Conservation (phyloP, 129 eudicot species). For the Flaveria linearis region DNA sequence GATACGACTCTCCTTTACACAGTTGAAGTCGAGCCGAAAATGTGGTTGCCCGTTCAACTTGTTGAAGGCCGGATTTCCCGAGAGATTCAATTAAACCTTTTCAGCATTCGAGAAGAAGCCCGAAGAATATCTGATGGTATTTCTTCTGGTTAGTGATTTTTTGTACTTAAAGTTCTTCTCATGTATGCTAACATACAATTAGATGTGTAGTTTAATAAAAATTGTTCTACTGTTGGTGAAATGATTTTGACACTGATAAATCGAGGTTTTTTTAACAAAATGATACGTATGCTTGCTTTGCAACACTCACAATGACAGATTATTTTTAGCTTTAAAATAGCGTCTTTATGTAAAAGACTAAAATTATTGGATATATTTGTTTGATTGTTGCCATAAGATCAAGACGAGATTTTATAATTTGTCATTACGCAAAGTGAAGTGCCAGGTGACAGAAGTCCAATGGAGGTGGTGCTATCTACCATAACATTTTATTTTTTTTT, state of each 20-base stretch:
- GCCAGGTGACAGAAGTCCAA: too few species aligned
- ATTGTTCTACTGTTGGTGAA: constrained; percentile 14
- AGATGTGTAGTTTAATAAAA: constrained; percentile 1
- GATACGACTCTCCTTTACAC: constrained; percentile 60
- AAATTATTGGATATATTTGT: neutral
- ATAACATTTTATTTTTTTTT: too few species aligned
- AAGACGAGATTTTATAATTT: too few species aligned
- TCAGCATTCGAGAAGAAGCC: constrained; percentile 60
- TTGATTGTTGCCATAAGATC: neutral
- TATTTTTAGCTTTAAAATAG: too few species aligned
- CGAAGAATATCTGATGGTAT: constrained; percentile 29
- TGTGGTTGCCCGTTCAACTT: constrained; percentile 88
- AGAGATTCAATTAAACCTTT: constrained; percentile 71
- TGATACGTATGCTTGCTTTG: too few species aligned
- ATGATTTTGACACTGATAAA: neutral
- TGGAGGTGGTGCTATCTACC: too few species aligned
- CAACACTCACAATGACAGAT: too few species aligned
- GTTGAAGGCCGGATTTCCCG: constrained; percentile 70
- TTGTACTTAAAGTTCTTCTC: constrained; percentile 15
- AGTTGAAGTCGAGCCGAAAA: constrained; percentile 76
- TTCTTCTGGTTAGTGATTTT: constrained; percentile 11
- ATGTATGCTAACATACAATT: constrained; percentile 13
- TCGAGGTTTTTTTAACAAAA: neutral
- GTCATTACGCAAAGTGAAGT: too few species aligned
- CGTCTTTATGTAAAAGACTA: neutral